Evolutionary conservation across 1,284 basidiomycete genomes (phyloP), one percentile per base, ranked within the genome.

Genomic region (Marasmius sp.): DNA sequence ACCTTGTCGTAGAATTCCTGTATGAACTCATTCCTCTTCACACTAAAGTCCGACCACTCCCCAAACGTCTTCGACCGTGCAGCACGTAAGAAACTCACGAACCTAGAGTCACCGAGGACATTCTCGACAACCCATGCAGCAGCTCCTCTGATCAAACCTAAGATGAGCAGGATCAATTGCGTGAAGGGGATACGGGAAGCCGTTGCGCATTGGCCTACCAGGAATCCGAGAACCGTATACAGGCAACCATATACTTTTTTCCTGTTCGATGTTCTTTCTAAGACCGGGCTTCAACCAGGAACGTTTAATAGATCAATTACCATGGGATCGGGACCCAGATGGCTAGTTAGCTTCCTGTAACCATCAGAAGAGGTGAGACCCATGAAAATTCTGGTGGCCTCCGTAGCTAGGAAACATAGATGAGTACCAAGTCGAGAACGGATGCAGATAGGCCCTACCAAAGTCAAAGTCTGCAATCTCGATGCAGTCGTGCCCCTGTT

Each of bases 401-500:
- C 79, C 12, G 72, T 50, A 33, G 76, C 87, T 88, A 58, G 34
- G 34, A 18, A 20, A 49, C 8, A 22, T 34, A n/a, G 48, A 18
- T 14, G 48, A 54, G 62, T 55, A 45, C 39, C 22, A 27, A 38
- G 22, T 55, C 7, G 59, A 58, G 65, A 57, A 49, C 39, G 50
- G 57, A 53, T 62, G 38, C 12, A 47, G n/a, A 43, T 20, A 45
- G 39, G 20, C 69, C 81, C 67, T 66, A 85, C 88, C 75, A 58
- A 79, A 72, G 34, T 83, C 80, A 3, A 82, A 71, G 67, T 80
- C 70, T 72, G 93, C 83, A 6, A 54, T 33, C 71, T 89, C 86
- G 43, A 93, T 73, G 63, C 91, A 92, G 71, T 94, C 91, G 69
- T 95, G 93, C 14, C 92, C 94, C 57, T 82, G 79, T 63, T 79